A percentile compares a stretch with the other conserved stretches of the same genome.
These are phyloP conservation scores for Prunus armeniaca DNA, from an alignment of 306 rosid genomes.

Conservation along the genomic window DNA sequence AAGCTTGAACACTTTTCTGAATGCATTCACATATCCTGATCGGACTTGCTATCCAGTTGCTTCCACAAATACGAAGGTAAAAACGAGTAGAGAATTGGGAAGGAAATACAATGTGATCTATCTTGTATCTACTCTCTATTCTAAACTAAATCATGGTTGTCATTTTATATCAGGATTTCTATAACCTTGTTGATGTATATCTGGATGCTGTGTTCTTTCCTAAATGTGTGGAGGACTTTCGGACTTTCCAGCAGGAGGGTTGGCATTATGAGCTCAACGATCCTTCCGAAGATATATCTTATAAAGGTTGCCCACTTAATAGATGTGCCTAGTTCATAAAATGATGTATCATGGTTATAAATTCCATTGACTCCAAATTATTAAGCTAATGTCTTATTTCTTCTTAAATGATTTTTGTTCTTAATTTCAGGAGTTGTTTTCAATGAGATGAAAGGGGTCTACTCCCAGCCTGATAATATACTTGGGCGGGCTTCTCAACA, in stretches of 20 bases:
- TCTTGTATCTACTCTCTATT: background rate
- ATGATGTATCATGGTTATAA: background rate
- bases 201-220: constrained; percentile 99
- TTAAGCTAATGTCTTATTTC: background rate
- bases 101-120: constrained; percentile 8
- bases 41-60: constrained; percentile 98
- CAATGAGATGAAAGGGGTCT: constrained; percentile 99
- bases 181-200: constrained; percentile 92
- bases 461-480: constrained; percentile 95
- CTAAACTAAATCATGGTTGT: constrained; percentile 9
- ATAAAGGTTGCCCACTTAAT: constrained; percentile 55
- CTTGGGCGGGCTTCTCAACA: constrained; percentile 85
- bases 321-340: background rate
- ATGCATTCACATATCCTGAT: constrained; percentile 97
- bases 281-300: constrained; percentile 86
- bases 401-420: constrained; percentile 2
- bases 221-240: constrained; percentile 73
- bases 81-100: constrained; percentile 6
- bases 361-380: no score
- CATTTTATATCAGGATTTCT: constrained; percentile 68
- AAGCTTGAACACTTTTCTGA: constrained; percentile 86
- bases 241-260: constrained; percentile 97
- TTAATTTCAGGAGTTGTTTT: constrained; percentile 82
- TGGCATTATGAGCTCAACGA: constrained; percentile 97
- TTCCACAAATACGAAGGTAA: constrained; percentile 86